These are phyloP conservation scores for Poterioochromonas sp. DNA, from an alignment of 352 stramenopile species.

Conservation along the genomic window DNA sequence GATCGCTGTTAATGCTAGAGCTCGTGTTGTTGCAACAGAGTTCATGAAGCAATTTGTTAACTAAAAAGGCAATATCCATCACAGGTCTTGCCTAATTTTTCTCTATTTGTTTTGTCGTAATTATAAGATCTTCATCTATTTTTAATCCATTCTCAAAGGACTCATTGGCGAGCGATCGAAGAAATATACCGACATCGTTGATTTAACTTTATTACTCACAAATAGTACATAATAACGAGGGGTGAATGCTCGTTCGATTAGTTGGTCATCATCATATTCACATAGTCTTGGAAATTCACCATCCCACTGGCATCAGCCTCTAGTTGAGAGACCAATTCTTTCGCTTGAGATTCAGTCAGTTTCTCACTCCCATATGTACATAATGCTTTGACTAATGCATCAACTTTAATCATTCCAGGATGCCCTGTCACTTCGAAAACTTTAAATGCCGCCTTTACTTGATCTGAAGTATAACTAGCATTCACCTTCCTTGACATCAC, in stretches of 20 bases:
- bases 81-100: background rate
- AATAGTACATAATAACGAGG: no score
- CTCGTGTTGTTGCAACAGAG: conserved; percentile 78
- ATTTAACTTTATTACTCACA: no score
- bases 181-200: no score
- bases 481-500: conserved; percentile 88
- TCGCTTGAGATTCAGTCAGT: conserved; percentile 72
- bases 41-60: conserved; percentile 93
- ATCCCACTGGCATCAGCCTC: conserved; percentile 77
- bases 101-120: no score
- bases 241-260: no score
- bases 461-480: conserved; percentile 75
- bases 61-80: background rate
- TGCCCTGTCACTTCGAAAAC: conserved; percentile 48
- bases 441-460: conserved; percentile 78
- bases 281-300: conserved; percentile 84
- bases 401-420: conserved; percentile 54
- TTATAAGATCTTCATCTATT: no score
- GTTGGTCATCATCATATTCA: conserved; percentile 87
- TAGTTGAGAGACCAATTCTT: conserved; percentile 77
- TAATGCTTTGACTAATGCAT: conserved; percentile 67
- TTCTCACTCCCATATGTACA: conserved; percentile 77
- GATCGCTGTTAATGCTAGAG: conserved; percentile 84
- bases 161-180: no score
- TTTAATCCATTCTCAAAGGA: no score